Conservation (phyloP, 2,329 filamentous ascomycete species). For the Bipolaris sorokiniana region DNA sequence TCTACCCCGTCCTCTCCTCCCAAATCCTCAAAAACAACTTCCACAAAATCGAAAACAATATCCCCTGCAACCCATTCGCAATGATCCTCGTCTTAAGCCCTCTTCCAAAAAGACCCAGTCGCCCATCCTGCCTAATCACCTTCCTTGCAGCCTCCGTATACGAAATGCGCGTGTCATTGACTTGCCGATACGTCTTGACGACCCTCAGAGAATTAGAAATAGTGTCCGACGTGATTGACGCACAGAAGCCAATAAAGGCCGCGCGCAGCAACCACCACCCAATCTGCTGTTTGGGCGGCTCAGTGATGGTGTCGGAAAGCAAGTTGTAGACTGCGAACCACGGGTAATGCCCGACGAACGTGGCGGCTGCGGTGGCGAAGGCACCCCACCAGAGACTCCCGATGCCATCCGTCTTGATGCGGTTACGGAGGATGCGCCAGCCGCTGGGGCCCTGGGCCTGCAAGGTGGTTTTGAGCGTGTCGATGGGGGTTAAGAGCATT, state of each 20-base stretch:
- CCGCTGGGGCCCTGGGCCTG: conserved; percentile 36
- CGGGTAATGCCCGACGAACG: conserved; percentile 40
- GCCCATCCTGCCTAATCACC: conserved; percentile 34
- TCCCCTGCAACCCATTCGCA: conserved; percentile 40
- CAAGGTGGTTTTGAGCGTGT: conserved; percentile 38
- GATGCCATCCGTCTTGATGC: conserved; percentile 33
- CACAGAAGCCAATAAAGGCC: conserved; percentile 40
- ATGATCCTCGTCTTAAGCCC: conserved; percentile 39
- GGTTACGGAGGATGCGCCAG: conserved; percentile 29
- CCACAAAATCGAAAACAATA: conserved; percentile 41
- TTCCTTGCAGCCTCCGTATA: conserved; percentile 35
- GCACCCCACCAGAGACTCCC: conserved; percentile 41
- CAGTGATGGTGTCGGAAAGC: conserved; percentile 30
- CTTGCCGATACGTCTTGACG: conserved; percentile 40
- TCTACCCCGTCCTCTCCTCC: conserved; percentile 23
- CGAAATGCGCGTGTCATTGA: conserved; percentile 36
- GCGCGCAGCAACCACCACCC: conserved; percentile 34
- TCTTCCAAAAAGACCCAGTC: conserved; percentile 32
- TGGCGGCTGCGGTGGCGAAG: conserved; percentile 40
- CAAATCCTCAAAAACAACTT: conserved; percentile 38
- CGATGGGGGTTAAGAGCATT: conserved; percentile 38
- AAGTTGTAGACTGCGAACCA: conserved; percentile 41
- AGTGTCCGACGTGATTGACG: conserved; percentile 36
- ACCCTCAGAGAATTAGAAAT: conserved; percentile 39
- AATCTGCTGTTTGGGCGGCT: conserved; percentile 31